A percentile compares a stretch with the other conserved stretches of the same genome.
Conservation (phyloP, 2,329 filamentous ascomycete species). For the Alternaria postmessia region DNA sequence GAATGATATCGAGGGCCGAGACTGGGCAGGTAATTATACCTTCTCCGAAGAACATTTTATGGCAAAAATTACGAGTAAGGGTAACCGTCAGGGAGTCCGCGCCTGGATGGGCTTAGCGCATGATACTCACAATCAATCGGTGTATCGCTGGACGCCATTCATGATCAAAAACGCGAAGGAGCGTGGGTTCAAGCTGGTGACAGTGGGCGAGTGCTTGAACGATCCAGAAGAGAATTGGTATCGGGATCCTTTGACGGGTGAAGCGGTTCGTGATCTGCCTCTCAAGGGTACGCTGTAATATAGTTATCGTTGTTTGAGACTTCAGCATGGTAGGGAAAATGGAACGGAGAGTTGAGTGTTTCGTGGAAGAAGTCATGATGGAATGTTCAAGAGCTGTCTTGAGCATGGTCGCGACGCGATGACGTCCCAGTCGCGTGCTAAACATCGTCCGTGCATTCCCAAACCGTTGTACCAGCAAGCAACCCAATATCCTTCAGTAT, state of each 20-base stretch:
- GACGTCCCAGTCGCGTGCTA: conserved; percentile 12
- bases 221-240: conserved; percentile 65
- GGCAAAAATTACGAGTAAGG: background rate
- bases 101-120: conserved; percentile 8
- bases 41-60: conserved; percentile 1
- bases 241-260: conserved; percentile 27
- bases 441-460: conserved; percentile 13
- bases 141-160: conserved; percentile 10
- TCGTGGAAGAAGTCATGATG: background rate
- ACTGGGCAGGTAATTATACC: conserved; percentile 9
- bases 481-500: background rate
- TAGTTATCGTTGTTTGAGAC: background rate
- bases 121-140: conserved; percentile 1
- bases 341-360: background rate
- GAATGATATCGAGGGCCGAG: background rate
- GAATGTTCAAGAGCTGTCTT: background rate
- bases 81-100: background rate
- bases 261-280: background rate
- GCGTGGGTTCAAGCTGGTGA: conserved; percentile 52
- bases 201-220: conserved; percentile 66
- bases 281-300: background rate
- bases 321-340: background rate
- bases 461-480: conserved; percentile 5
- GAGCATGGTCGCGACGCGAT: conserved; percentile 3
- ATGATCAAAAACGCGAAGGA: conserved; percentile 8